These are phyloP conservation scores for Backusella circina DNA, from an alignment of 192 early-diverging fungal species.

Conservation along the genomic window DNA sequence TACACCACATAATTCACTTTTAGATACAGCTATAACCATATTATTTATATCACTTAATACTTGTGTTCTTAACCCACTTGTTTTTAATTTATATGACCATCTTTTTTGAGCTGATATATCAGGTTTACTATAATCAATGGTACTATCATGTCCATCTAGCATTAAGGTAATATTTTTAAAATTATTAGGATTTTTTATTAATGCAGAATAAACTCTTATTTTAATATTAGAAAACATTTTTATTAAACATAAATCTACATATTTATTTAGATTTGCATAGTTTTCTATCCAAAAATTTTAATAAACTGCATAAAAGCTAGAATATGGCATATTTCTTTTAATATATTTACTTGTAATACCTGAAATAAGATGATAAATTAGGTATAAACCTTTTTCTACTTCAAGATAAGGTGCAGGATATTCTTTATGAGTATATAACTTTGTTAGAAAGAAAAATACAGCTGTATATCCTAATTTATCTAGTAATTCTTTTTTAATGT, in stretches of 20 bases:
- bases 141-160: conserved; percentile 3
- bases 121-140: background rate
- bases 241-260: background rate
- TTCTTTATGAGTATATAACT: background rate
- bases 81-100: conserved; percentile 19
- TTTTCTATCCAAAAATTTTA: background rate
- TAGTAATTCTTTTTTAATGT: background rate
- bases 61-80: background rate
- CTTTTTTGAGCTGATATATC: background rate
- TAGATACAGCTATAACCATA: background rate
- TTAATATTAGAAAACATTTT: background rate
- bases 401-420: background rate
- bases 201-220: background rate
- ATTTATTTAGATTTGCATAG: background rate
- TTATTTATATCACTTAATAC: background rate
- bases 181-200: background rate
- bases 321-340: background rate
- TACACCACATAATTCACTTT: background rate
- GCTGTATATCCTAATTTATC: background rate
- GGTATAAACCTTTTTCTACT: background rate
- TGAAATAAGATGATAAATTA: background rate
- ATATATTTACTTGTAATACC: background rate
- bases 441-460: background rate
- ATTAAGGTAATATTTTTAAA: conserved; percentile 4
- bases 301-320: background rate